phyloP scores from a whole-genome alignment of 2,329 filamentous ascomycete species.

The Monilinia vaccinii-corymbosi region DNA sequence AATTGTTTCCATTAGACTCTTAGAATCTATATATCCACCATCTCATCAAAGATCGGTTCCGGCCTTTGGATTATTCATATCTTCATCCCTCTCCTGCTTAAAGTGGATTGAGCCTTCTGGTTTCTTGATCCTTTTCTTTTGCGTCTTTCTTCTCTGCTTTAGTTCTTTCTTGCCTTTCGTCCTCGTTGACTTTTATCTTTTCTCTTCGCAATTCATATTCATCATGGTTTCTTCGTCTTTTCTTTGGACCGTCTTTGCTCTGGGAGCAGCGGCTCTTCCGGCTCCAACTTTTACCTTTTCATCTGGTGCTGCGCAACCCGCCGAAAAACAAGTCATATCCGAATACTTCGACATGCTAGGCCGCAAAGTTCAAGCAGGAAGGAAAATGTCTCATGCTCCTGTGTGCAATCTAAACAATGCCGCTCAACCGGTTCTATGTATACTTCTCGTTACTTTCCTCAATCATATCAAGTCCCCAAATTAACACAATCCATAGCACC shows the following conservation, averaged over 20 bases:
- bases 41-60: neutral
- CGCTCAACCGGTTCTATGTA: conserved; percentile 38
- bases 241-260: conserved; percentile 37
- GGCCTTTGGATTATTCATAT: neutral
- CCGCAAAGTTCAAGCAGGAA: conserved; percentile 42
- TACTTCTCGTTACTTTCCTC: conserved; percentile 31
- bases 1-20: neutral
- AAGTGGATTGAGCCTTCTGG: neutral
- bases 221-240: conserved; percentile 10
- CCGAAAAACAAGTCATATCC: conserved; percentile 36
- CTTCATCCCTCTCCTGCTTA: neutral
- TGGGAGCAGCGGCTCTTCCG: conserved; percentile 37
- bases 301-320: conserved; percentile 16
- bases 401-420: conserved; percentile 47
- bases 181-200: neutral
- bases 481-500: conserved; percentile 36
- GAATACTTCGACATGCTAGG: conserved; percentile 54
- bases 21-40: conserved; percentile 6
- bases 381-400: conserved; percentile 34
- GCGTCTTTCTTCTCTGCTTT: neutral
- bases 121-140: neutral
- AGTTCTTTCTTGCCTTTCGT: neutral
- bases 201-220: neutral
- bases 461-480: neutral
- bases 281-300: conserved; percentile 24